Evolutionary conservation across 2,329 filamentous ascomycete species (phyloP).

Genomic region (Westerdykella sp.): DNA sequence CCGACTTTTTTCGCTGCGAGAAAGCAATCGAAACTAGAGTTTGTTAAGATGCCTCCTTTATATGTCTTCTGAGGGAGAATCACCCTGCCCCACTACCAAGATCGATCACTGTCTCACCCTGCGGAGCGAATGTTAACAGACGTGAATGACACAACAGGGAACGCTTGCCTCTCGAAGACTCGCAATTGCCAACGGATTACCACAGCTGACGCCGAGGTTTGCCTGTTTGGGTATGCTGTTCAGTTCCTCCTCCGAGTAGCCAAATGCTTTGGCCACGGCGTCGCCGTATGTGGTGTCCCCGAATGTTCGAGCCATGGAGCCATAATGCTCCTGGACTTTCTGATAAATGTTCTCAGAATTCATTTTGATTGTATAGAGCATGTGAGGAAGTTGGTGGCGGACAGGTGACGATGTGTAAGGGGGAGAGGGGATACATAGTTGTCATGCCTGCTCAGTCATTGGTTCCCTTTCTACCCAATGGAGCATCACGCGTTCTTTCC

Average conservation of each 20-base stretch:
- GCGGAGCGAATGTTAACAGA: background rate
- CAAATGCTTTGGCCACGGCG: slow-evolving; percentile 7
- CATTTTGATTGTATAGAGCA: slow-evolving; percentile 1
- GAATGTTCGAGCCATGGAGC: slow-evolving; percentile 3
- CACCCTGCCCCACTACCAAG: slow-evolving; percentile 53
- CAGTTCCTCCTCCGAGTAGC: slow-evolving; percentile 41
- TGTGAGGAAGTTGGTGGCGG: too few relatives aligned
- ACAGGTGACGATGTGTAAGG: too few relatives aligned
- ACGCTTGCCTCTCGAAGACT: slow-evolving; percentile 37
- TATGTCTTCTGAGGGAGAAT: too few relatives aligned
- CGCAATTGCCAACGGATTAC: slow-evolving; percentile 48
- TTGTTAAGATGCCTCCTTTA: too few relatives aligned
- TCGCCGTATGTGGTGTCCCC: slow-evolving; percentile 2
- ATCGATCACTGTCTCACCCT: slow-evolving; percentile 52
- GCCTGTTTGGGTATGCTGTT: slow-evolving; percentile 41
- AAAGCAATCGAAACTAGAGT: slow-evolving; percentile 55
- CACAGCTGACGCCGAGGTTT: slow-evolving; percentile 51
- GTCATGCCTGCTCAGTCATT: too few relatives aligned
- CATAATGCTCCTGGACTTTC: slow-evolving; percentile 8
- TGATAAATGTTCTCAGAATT: slow-evolving; percentile 6
- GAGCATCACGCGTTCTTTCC: too few relatives aligned
- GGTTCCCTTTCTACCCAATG: too few relatives aligned
- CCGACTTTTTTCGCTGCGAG: slow-evolving; percentile 49
- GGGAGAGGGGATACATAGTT: too few relatives aligned
- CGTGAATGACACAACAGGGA: background rate